phyloP scores from a whole-genome alignment of 768 basidiomycete genomes.

The Trametopsis cervina region DNA sequence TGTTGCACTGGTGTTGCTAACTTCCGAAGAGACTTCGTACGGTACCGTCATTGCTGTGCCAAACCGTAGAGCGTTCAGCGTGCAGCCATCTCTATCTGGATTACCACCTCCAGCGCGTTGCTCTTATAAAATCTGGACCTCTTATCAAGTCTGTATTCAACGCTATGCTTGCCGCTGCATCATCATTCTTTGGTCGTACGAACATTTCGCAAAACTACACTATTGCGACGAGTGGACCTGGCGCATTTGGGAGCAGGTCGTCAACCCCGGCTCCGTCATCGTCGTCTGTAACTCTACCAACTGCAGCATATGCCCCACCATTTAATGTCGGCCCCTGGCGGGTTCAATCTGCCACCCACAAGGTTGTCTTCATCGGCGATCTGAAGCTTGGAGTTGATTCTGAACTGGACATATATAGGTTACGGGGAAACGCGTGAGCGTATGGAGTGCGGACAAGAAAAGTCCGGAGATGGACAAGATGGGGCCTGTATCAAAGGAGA shows the following conservation, averaged over 20 bases:
- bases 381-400: background rate
- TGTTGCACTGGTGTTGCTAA: too few species aligned
- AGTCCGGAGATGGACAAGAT: slow-evolving; percentile 67
- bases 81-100: too few species aligned
- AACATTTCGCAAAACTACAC: slow-evolving; percentile 78
- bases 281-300: slow-evolving; percentile 30
- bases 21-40: too few species aligned
- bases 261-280: slow-evolving; percentile 27
- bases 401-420: slow-evolving; percentile 20
- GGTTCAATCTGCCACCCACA: slow-evolving; percentile 81
- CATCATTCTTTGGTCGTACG: slow-evolving; percentile 76
- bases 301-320: slow-evolving; percentile 37
- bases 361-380: slow-evolving; percentile 27
- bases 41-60: too few species aligned
- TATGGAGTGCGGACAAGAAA: slow-evolving; percentile 90
- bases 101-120: too few species aligned
- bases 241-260: slow-evolving; percentile 28
- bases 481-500: slow-evolving; percentile 58
- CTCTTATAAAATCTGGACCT: too few species aligned
- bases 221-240: slow-evolving; percentile 35
- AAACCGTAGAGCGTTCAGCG: too few species aligned
- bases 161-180: slow-evolving; percentile 72
- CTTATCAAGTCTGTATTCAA: too few species aligned
- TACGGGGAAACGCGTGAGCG: slow-evolving; percentile 82
- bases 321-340: slow-evolving; percentile 84